A percentile compares a stretch with the other conserved stretches of the same genome.
Conservation (phyloP, 75 land plant species). For the Cupressus sempervirens region DNA sequence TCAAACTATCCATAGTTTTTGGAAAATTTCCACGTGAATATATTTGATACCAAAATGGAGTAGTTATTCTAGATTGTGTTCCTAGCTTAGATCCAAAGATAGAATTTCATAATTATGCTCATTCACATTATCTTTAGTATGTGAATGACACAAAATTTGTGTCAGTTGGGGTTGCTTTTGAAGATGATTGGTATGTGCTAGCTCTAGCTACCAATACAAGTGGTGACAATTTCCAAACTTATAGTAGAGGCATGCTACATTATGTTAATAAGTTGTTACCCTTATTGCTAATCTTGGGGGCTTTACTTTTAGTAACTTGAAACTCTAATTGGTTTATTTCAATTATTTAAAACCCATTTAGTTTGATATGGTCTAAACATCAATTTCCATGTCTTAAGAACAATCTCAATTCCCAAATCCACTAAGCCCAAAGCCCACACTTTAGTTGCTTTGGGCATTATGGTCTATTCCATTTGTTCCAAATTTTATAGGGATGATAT, state of each 20-base stretch:
- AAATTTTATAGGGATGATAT: neutral
- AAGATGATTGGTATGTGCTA: constrained; percentile 71
- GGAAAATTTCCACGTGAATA: constrained; percentile 50
- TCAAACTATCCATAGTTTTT: constrained; percentile 44
- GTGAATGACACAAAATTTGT: constrained; percentile 54
- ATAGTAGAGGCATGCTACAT: neutral
- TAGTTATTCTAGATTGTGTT: constrained; percentile 64
- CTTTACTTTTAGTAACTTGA: neutral
- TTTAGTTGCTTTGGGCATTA: neutral
- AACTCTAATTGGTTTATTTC: neutral
- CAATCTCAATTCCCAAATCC: neutral
- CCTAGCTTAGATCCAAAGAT: constrained; percentile 32
- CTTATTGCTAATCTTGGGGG: neutral
- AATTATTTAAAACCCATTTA: neutral
- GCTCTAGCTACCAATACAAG: constrained; percentile 63
- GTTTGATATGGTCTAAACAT: neutral
- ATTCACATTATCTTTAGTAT: constrained; percentile 43
- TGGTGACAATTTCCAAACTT: constrained; percentile 33
- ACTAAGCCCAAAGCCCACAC: too few species aligned
- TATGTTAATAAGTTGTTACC: neutral
- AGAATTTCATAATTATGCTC: constrained; percentile 54
- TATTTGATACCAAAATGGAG: constrained; percentile 52
- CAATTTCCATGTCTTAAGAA: neutral
- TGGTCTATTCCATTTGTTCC: neutral
- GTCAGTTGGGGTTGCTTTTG: constrained; percentile 65